Percentiles rank a stretch among this genome's conserved stretches.
Evolutionary conservation across 1,139 yeast genomes (phyloP).

Genomic region (Scheffersomyces titani): DNA sequence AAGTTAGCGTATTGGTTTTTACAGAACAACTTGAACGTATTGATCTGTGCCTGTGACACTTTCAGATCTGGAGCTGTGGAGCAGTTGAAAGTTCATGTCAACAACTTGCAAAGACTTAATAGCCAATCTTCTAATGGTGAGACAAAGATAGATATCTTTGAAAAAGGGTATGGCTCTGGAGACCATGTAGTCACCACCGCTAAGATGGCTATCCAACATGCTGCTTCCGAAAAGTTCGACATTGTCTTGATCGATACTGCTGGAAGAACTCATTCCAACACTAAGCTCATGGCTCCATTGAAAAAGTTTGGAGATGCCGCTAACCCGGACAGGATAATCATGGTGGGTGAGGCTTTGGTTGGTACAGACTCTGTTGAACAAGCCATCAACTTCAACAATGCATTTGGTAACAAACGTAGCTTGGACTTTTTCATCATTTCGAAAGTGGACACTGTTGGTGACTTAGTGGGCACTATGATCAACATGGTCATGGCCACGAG

Average conservation of each 20-base stretch:
- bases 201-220: slow-evolving; percentile 85
- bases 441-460: slow-evolving; percentile 97
- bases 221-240: slow-evolving; percentile 63
- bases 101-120: slow-evolving; percentile 63
- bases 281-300: slow-evolving; percentile 91
- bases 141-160: slow-evolving; percentile 74
- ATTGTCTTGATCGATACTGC: slow-evolving; percentile 95
- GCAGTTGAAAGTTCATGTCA: slow-evolving; percentile 91
- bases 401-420: slow-evolving; percentile 82
- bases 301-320: slow-evolving; percentile 96
- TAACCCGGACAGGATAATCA: slow-evolving; percentile 90
- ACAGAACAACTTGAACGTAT: slow-evolving; percentile 82
- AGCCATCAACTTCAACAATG: slow-evolving; percentile 88
- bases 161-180: slow-evolving; percentile 96
- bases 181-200: slow-evolving; percentile 92
- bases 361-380: slow-evolving; percentile 98
- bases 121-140: slow-evolving; percentile 38
- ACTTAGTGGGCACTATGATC: slow-evolving; percentile 93
- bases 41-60: slow-evolving; percentile 97
- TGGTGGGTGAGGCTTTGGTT: slow-evolving; percentile 98
- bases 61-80: slow-evolving; percentile 98
- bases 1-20: slow-evolving; percentile 94
- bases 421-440: slow-evolving; percentile 91
- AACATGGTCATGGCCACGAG: slow-evolving; percentile 97
- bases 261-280: slow-evolving; percentile 95